Percentiles rank a stretch among this genome's conserved stretches.
Conservation (phyloP, 257 asterid species). For the Linderniella brevidens region DNA sequence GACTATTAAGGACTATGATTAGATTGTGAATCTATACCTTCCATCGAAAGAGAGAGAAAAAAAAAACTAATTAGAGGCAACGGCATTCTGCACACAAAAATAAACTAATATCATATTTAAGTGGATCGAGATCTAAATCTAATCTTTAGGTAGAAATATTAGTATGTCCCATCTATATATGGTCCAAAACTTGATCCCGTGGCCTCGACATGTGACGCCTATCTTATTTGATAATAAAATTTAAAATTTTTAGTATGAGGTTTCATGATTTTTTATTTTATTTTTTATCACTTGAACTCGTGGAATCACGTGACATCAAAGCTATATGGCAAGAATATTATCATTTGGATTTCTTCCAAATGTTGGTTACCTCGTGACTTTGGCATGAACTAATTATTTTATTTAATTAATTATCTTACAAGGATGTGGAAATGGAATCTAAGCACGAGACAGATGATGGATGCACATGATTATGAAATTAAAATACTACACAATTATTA, state of each 20-base stretch:
- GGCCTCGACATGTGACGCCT: conserved; percentile 9
- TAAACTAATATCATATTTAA: conserved; percentile 9
- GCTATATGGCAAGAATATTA: conserved; percentile 1
- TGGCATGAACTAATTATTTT: conserved; percentile 3
- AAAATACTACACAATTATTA: no score
- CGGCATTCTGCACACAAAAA: background rate
- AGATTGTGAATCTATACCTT: no score
- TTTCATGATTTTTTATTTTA: conserved; percentile 8
- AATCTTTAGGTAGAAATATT: conserved; percentile 9
- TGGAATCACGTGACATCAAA: conserved; percentile 60
- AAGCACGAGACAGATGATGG: conserved; percentile 18
- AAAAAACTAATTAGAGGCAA: no score
- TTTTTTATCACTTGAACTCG: conserved; percentile 12
- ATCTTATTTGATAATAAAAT: no score
- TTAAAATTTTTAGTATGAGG: no score
- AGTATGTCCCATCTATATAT: conserved; percentile 7
- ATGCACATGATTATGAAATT: no score
- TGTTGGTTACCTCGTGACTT: conserved; percentile 37
- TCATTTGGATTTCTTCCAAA: conserved; percentile 17
- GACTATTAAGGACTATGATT: no score
- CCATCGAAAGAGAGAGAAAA: no score
- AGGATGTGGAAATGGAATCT: conserved; percentile 39
- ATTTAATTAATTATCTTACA: conserved; percentile 20
- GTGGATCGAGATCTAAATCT: conserved; percentile 45
- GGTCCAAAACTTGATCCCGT: conserved; percentile 19